Evolutionary conservation across 2,329 filamentous ascomycete species (phyloP).

Genomic region (Microsporum canis): DNA sequence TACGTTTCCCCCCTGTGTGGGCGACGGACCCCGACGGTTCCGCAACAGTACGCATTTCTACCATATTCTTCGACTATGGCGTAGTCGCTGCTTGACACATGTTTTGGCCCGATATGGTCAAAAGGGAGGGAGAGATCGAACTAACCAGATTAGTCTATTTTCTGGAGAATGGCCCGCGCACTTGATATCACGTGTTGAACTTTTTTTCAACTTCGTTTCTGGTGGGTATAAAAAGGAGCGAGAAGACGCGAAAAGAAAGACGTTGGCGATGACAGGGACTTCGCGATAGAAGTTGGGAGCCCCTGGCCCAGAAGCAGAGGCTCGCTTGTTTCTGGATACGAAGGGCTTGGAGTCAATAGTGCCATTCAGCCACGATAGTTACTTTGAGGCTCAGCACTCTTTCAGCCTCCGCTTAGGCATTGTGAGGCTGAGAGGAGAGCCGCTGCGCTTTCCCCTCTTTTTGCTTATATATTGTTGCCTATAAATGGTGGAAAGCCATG

Average conservation of each 20-base stretch:
- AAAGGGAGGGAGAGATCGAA: background rate
- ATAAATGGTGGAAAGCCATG: background rate
- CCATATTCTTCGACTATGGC: background rate
- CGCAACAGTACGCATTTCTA: background rate
- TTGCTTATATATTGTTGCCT: background rate
- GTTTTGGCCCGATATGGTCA: background rate
- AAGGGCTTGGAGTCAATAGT: background rate
- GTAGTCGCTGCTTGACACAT: background rate
- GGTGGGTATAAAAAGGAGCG: background rate
- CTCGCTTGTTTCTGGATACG: background rate
- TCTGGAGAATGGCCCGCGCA: background rate
- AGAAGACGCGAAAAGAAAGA: background rate
- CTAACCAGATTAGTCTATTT: conserved; percentile 1
- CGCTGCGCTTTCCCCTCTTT: background rate
- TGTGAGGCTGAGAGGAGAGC: background rate
- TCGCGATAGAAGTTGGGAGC: background rate
- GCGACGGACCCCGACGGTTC: background rate
- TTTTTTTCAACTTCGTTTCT: background rate
- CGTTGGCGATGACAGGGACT: background rate
- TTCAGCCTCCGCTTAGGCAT: background rate
- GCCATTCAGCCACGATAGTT: background rate
- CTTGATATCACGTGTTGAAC: background rate
- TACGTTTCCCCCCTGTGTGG: background rate
- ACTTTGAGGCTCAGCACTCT: background rate
- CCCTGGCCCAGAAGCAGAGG: background rate